phyloP scores from a whole-genome alignment of 2,329 filamentous ascomycete genomes.

The Diaporthe sp. region DNA sequence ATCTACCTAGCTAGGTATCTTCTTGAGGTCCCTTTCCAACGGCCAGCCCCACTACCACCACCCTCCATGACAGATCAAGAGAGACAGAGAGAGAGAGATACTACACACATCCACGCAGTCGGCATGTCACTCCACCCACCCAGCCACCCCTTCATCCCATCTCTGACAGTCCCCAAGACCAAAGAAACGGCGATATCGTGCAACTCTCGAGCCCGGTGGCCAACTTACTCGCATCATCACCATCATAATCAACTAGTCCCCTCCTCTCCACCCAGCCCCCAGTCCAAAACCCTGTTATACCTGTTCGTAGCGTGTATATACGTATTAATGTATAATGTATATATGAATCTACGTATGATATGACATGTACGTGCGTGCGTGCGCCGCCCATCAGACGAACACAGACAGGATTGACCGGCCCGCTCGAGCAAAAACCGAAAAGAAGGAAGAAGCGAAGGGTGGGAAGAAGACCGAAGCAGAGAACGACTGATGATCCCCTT shows the following conservation, averaged over 20 bases:
- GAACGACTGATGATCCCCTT: too few species aligned
- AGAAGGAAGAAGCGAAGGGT: background rate
- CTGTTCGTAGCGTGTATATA: background rate
- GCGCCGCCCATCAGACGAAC: constrained; percentile 18
- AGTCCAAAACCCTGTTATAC: background rate
- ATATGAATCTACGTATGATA: background rate
- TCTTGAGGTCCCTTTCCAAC: too few species aligned
- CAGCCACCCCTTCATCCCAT: constrained; percentile 19
- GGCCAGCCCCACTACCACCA: too few species aligned
- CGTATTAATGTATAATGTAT: background rate
- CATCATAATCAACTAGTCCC: background rate
- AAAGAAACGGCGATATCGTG: background rate
- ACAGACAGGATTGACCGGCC: background rate
- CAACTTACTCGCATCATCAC: constrained; percentile 15
- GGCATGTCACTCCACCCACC: constrained; percentile 10
- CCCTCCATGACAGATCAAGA: background rate
- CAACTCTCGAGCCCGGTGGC: constrained; percentile 13
- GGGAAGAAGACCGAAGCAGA: background rate
- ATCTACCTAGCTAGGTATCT: background rate
- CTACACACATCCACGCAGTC: background rate
- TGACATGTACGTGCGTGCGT: background rate
- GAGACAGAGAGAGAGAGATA: too few species aligned
- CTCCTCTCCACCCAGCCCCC: background rate
- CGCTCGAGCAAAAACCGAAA: background rate
- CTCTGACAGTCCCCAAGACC: constrained; percentile 14